Conservation (phyloP, 169 alveolate species). For the Plasmodium gallinaceum region DNA sequence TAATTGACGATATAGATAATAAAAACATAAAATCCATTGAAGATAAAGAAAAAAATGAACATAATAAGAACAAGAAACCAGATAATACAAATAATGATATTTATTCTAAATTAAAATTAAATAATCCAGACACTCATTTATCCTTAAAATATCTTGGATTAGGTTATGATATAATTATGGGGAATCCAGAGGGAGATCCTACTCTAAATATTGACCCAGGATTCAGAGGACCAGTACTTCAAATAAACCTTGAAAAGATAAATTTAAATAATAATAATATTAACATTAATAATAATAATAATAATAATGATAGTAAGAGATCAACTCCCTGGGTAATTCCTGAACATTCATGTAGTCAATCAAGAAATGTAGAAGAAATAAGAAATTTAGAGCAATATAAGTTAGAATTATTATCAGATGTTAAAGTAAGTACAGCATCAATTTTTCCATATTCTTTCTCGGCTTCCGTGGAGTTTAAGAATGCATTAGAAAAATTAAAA, state of each 20-base stretch:
- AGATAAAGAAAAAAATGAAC: neutral
- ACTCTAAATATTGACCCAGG: constrained; percentile 89
- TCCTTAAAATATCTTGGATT: constrained; percentile 85
- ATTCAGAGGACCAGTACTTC: constrained; percentile 86
- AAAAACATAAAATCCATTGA: neutral
- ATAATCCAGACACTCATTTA: constrained; percentile 19
- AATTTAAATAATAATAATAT: constrained; percentile 6
- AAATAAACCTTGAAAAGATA: constrained; percentile 52
- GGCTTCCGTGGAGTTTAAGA: constrained; percentile 88
- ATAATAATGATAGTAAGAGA: neutral
- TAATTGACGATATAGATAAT: constrained; percentile 1
- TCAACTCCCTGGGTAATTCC: constrained; percentile 75
- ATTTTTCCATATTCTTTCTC: constrained; percentile 84
- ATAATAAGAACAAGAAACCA: neutral
- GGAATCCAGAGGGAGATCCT: constrained; percentile 91
- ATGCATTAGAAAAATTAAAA: constrained; percentile 81
- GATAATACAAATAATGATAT: constrained; percentile 4
- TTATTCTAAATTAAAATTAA: neutral
- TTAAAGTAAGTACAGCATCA: constrained; percentile 81
- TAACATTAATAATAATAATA: neutral
- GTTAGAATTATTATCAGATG: constrained; percentile 86
- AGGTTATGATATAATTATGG: constrained; percentile 88
- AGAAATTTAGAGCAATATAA: constrained; percentile 81
- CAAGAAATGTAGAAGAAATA: constrained; percentile 76
- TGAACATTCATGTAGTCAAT: constrained; percentile 77